Conservation (phyloP, 2,329 filamentous ascomycete genomes). For the Cladorrhinum sp. region DNA sequence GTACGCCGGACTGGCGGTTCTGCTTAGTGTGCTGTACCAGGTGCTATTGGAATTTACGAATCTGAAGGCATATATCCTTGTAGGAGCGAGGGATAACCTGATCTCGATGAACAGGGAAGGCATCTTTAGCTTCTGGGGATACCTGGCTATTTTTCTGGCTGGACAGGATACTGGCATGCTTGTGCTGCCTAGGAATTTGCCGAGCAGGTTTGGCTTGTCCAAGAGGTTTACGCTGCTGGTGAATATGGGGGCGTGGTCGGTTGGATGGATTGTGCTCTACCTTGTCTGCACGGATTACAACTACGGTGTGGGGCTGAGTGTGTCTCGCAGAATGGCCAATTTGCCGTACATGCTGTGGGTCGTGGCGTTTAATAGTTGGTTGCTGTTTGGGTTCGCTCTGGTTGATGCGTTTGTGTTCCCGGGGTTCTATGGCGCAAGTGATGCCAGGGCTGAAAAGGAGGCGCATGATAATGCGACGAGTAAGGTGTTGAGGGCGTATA, state of each 20-base stretch:
- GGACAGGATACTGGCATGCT: conserved; percentile 81
- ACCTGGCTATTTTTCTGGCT: conserved; percentile 89
- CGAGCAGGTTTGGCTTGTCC: conserved; percentile 30
- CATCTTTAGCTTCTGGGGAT: conserved; percentile 91
- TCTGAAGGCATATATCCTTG: conserved; percentile 80
- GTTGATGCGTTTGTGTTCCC: conserved; percentile 80
- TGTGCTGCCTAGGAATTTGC: conserved; percentile 63
- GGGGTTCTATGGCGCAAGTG: conserved; percentile 58
- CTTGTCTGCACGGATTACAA: conserved; percentile 63
- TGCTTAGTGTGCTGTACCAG: conserved; percentile 70
- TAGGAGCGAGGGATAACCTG: conserved; percentile 73
- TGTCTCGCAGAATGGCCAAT: conserved; percentile 88
- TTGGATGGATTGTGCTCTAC: conserved; percentile 69
- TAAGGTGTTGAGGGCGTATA: conserved; percentile 76
- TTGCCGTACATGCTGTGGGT: conserved; percentile 93
- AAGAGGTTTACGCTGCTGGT: conserved; percentile 57
- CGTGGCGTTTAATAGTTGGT: conserved; percentile 82
- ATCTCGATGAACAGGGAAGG: conserved; percentile 92
- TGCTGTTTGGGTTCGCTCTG: conserved; percentile 73
- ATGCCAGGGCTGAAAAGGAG: conserved; percentile 57
- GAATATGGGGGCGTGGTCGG: conserved; percentile 62
- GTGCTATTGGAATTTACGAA: conserved; percentile 68
- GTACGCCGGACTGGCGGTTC: conserved; percentile 70
- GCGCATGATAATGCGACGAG: conserved; percentile 71
- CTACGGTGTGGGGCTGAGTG: conserved; percentile 69